Evolutionary conservation across 176 grass and related monocot species (phyloP).

Genomic region (Secale cereale): DNA sequence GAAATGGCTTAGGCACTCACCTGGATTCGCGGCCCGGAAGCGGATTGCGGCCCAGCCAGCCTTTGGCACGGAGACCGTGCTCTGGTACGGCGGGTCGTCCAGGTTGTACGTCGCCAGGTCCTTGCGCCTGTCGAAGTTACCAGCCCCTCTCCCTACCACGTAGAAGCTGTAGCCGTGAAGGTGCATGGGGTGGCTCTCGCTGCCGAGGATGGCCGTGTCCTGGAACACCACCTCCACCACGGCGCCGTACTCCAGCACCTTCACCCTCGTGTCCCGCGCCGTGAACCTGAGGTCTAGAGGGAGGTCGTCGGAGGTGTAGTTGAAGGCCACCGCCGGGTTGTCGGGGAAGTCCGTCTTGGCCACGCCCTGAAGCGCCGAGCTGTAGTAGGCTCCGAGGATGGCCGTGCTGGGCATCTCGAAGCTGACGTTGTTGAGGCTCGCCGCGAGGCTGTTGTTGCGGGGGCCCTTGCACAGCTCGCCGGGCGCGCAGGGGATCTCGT

Average conservation of each 20-base stretch:
- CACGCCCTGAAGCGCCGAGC: not conserved
- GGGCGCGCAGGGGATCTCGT: not conserved
- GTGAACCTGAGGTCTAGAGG: not conserved
- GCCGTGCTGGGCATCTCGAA: not conserved
- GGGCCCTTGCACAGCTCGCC: not conserved
- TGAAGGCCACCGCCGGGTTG: constrained; percentile 31
- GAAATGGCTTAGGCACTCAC: not conserved
- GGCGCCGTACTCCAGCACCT: constrained; percentile 55
- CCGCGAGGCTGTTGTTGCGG: not conserved
- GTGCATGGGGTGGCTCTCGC: constrained; percentile 37
- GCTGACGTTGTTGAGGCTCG: constrained; percentile 59
- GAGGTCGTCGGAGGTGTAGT: constrained; percentile 16
- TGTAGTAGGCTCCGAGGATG: constrained; percentile 36
- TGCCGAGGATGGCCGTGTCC: constrained; percentile 17
- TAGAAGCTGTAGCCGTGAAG: constrained; percentile 41
- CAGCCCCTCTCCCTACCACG: constrained; percentile 23
- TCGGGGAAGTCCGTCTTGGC: constrained; percentile 46
- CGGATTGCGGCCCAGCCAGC: constrained; percentile 32
- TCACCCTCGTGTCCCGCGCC: constrained; percentile 45
- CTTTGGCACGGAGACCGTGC: constrained; percentile 28
- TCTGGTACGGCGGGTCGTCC: constrained; percentile 33
- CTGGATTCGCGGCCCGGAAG: constrained; percentile 33
- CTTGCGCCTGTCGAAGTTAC: not conserved
- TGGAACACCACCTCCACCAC: constrained; percentile 46
- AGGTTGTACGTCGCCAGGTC: constrained; percentile 24